These are phyloP conservation scores for Cryptococcus maquisensis DNA, from an alignment of 1,284 basidiomycete species.

Conservation along the genomic window DNA sequence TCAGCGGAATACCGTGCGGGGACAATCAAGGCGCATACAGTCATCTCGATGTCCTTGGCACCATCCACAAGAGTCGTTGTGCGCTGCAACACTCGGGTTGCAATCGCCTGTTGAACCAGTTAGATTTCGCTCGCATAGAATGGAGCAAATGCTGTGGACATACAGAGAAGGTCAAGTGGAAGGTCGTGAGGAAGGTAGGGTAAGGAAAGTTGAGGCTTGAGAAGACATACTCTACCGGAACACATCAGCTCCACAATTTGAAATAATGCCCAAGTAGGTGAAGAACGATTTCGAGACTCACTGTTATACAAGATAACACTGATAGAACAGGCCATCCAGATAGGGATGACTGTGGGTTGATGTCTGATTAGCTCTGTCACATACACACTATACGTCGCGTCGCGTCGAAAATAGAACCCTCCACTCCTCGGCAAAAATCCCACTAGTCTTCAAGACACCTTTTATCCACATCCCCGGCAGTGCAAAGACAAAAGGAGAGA, in stretches of 20 bases:
- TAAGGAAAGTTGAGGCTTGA: conserved; percentile 73
- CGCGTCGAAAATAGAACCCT: background rate
- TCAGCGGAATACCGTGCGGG: background rate
- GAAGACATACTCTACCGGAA: conserved; percentile 64
- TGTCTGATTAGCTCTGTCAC: background rate
- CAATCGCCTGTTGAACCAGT: conserved; percentile 60
- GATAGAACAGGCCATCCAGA: conserved; percentile 78
- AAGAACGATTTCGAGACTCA: conserved; percentile 14
- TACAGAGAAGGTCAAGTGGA: conserved; percentile 77
- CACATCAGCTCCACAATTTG: too few relatives aligned
- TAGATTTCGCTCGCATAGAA: background rate
- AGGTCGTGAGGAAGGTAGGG: conserved; percentile 85
- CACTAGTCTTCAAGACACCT: background rate
- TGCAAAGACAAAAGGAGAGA: background rate
- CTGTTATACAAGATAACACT: conserved; percentile 95
- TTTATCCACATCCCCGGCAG: background rate
- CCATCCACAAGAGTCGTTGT: conserved; percentile 88
- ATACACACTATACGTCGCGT: background rate
- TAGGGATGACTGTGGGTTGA: conserved; percentile 41
- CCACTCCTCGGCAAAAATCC: background rate
- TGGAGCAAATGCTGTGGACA: conserved; percentile 34
- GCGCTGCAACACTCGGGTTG: conserved; percentile 80
- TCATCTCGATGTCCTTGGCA: conserved; percentile 79
- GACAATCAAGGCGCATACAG: conserved; percentile 42
- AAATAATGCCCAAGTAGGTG: too few relatives aligned